Evolutionary conservation across 371 early-diverging fungal species (phyloP).

Genomic region (Mortierella sp.): DNA sequence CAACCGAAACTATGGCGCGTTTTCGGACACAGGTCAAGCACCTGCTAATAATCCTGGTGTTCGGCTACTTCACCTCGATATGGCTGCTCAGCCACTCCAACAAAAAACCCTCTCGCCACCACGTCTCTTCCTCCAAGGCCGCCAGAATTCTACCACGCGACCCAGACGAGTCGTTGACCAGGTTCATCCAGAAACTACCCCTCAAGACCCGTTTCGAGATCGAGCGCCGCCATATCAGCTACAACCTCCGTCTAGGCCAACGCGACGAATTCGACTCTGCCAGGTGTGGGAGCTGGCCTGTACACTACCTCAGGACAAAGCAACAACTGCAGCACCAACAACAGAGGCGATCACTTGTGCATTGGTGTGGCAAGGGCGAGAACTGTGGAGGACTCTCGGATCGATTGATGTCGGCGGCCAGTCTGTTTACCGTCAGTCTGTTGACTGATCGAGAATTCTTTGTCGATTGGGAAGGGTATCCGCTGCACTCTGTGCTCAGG

Average conservation of each 20-base stretch:
- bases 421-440: constrained; percentile 16
- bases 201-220: constrained; percentile 20
- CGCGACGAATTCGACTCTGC: constrained; percentile 11
- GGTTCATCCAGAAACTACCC: not conserved
- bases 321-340: not conserved
- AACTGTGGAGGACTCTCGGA: constrained; percentile 10
- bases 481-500: not conserved
- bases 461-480: constrained; percentile 18
- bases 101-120: constrained; percentile 7
- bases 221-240: constrained; percentile 19
- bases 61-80: constrained; percentile 11
- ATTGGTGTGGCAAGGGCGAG: not conserved
- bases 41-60: not conserved
- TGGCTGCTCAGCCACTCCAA: constrained; percentile 5
- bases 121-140: not conserved
- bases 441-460: constrained; percentile 29
- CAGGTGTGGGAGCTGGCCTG: constrained; percentile 17
- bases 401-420: constrained; percentile 15
- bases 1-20: constrained; percentile 8
- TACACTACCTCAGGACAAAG: constrained; percentile 3
- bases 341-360: not conserved
- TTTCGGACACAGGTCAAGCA: constrained; percentile 22
- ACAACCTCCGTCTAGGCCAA: constrained; percentile 17
- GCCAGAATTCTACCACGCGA: constrained; percentile 7
- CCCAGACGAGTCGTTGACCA: not conserved